Conservation (phyloP, 768 basidiomycete species). For the Porphyrellus cyaneotinctus region DNA sequence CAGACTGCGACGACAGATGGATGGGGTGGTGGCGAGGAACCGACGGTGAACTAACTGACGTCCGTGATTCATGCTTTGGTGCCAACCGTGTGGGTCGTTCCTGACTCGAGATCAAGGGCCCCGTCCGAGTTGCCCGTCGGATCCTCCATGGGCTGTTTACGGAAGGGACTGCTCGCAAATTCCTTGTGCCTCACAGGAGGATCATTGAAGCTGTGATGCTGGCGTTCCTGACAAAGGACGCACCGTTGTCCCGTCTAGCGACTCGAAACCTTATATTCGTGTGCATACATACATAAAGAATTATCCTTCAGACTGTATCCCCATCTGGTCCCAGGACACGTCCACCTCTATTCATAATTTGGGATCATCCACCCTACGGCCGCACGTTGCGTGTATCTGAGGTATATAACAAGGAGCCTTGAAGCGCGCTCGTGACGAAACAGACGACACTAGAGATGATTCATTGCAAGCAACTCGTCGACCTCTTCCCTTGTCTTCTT, state of each 20-base stretch:
- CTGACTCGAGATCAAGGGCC: not conserved
- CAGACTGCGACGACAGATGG: too few species aligned
- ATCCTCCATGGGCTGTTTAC: too few species aligned
- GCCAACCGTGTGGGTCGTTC: not conserved
- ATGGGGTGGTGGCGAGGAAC: too few species aligned
- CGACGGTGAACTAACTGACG: too few species aligned
- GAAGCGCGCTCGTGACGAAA: not conserved
- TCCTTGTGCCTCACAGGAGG: not conserved
- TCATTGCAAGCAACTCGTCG: constrained; percentile 9
- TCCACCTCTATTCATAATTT: not conserved
- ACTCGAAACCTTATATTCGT: not conserved
- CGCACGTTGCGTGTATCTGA: not conserved
- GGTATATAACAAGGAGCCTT: not conserved
- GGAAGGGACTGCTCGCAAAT: too few species aligned
- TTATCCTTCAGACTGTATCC: not conserved
- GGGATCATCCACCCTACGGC: not conserved
- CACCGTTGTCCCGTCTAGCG: not conserved
- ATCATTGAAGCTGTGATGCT: not conserved
- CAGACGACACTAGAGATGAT: not conserved
- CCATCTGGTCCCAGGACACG: not conserved
- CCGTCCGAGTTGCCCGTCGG: too few species aligned
- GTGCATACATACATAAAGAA: not conserved
- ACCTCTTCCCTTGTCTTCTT: not conserved
- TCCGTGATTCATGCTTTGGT: not conserved
- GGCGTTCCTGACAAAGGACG: not conserved